These are phyloP conservation scores for Vicia faba DNA, from an alignment of 306 rosid species.

Conservation along the genomic window DNA sequence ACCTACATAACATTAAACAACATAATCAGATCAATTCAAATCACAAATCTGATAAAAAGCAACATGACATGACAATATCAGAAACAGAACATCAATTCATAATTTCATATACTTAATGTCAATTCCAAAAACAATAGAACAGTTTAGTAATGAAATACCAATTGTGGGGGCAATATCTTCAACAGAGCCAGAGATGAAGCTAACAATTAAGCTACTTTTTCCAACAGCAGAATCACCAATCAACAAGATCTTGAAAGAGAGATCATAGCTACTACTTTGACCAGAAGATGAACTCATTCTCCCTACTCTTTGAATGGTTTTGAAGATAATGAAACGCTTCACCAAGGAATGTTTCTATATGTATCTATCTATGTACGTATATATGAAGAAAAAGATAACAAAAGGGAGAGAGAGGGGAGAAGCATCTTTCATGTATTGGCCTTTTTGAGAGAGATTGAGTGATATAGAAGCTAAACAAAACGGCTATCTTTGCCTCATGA, in stretches of 20 bases:
- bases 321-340: slow-evolving; percentile 47
- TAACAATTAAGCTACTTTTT: slow-evolving; percentile 84
- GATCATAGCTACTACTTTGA: slow-evolving; percentile 75
- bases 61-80: no score
- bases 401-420: neutral
- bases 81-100: no score
- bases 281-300: slow-evolving; percentile 86
- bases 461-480: slow-evolving; percentile 59
- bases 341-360: slow-evolving; percentile 24
- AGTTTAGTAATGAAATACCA: slow-evolving; percentile 50
- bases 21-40: slow-evolving; percentile 6
- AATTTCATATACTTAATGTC: no score
- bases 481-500: slow-evolving; percentile 50
- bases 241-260: slow-evolving; percentile 92
- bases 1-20: slow-evolving; percentile 51
- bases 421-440: slow-evolving; percentile 34
- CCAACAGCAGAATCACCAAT: slow-evolving; percentile 99
- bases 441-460: slow-evolving; percentile 26
- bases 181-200: slow-evolving; percentile 72
- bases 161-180: slow-evolving; percentile 81
- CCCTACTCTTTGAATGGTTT: slow-evolving; percentile 13
- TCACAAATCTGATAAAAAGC: slow-evolving; percentile 4
- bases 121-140: no score
- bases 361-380: slow-evolving; percentile 1
- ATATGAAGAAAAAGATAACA: slow-evolving; percentile 9